Evolutionary conservation across 306 rosid genomes (phyloP).

Genomic region (Ormosia emarginata): DNA sequence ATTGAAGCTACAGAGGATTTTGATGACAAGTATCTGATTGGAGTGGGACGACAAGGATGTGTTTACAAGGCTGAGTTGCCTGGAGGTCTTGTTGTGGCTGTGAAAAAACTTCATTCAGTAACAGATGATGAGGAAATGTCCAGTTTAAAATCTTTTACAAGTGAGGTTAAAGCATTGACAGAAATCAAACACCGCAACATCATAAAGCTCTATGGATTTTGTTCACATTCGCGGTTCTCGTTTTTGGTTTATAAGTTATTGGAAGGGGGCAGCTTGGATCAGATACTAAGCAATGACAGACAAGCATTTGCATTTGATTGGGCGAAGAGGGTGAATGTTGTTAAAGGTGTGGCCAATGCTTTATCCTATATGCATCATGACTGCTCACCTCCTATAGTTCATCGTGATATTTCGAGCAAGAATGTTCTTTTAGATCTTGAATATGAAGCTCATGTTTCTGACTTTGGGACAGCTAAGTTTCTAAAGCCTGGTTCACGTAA

Average conservation of each 20-base stretch:
- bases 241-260: constrained; percentile 17
- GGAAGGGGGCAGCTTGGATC: constrained; percentile 22
- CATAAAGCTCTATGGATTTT: background rate
- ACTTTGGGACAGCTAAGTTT: constrained; percentile 20
- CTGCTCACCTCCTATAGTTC: constrained; percentile 11
- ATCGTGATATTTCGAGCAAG: constrained; percentile 21
- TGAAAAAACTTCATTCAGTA: constrained; percentile 12
- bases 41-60: background rate
- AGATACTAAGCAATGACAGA: background rate
- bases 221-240: background rate
- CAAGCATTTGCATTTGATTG: constrained; percentile 16
- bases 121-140: background rate
- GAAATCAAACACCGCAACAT: constrained; percentile 11
- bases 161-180: constrained; percentile 3
- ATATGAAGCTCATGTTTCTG: constrained; percentile 21
- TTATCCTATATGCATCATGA: constrained; percentile 22
- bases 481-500: background rate
- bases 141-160: background rate
- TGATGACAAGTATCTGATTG: constrained; percentile 1
- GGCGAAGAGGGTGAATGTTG: constrained; percentile 19
- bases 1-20: constrained; percentile 20
- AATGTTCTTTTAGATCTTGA: background rate
- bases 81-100: background rate
- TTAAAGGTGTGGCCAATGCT: constrained; percentile 29
- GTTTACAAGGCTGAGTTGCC: constrained; percentile 16